Evolutionary conservation across 1,284 basidiomycete genomes (phyloP).

Genomic region (Melampsora larici-populina): DNA sequence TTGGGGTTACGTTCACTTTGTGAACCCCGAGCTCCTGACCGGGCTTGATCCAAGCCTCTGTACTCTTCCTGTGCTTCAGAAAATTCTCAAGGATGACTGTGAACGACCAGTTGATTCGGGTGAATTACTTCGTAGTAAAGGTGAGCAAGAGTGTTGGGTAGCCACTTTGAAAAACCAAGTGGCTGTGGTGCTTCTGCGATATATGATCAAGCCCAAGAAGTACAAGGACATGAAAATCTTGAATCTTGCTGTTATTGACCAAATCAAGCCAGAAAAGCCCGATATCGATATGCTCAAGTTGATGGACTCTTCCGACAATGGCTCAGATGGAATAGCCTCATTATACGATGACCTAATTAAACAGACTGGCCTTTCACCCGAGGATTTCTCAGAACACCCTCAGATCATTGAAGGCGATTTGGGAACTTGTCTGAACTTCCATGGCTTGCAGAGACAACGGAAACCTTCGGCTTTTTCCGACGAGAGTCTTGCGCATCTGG

Average conservation of each 20-base stretch:
- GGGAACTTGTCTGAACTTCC: too few relatives aligned
- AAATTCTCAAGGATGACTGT: too few relatives aligned
- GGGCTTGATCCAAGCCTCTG: neutral
- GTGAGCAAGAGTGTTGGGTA: neutral
- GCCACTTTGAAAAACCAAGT: neutral
- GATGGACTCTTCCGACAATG: neutral
- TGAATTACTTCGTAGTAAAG: neutral
- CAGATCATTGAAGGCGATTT: constrained; percentile 9
- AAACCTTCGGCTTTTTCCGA: neutral
- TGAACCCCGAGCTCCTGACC: neutral
- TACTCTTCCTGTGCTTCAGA: neutral
- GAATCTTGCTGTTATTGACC: neutral
- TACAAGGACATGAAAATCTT: too few relatives aligned
- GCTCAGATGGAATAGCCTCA: neutral
- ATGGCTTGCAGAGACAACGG: neutral
- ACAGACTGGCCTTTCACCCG: too few relatives aligned
- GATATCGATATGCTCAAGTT: constrained; percentile 8
- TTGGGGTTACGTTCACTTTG: constrained; percentile 6
- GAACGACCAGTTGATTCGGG: neutral
- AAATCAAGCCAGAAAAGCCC: neutral
- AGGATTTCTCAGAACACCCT: neutral
- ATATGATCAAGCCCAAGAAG: too few relatives aligned
- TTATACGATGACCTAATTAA: neutral
- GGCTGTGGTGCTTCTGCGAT: neutral
- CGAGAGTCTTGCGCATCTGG: neutral